A percentile compares a stretch with the other conserved stretches of the same genome.
Evolutionary conservation across 805 yeast species (phyloP).

Genomic region (Myxozyma neotropica): DNA sequence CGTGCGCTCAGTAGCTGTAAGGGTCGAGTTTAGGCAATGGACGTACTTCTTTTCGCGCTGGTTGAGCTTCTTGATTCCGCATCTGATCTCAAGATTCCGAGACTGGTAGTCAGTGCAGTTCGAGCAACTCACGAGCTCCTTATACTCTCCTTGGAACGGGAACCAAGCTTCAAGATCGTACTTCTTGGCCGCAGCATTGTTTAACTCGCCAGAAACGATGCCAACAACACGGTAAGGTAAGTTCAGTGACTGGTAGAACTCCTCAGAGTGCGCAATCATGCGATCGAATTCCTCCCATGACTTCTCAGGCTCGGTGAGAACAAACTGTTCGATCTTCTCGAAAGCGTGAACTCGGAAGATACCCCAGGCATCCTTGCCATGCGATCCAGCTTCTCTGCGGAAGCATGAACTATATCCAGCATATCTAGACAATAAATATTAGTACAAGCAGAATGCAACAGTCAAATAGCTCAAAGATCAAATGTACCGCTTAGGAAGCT

Average conservation of each 20-base stretch:
- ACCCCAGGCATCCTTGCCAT: constrained; percentile 99
- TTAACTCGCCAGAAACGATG: constrained; percentile 96
- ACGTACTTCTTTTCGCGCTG: constrained; percentile 97
- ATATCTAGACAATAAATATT: constrained; percentile 46
- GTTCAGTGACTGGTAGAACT: constrained; percentile 86
- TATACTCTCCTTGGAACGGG: constrained; percentile 98
- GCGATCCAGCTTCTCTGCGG: constrained; percentile 99
- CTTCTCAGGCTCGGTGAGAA: constrained; percentile 94
- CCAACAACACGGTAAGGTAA: constrained; percentile 97
- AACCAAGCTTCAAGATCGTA: constrained; percentile 99
- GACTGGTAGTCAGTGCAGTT: constrained; percentile 99
- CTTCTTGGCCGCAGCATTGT: constrained; percentile 98
- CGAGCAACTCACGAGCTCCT: constrained; percentile 97
- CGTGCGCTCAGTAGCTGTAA: constrained; percentile 98
- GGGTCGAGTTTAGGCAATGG: constrained; percentile 95
- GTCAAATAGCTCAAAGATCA: neutral
- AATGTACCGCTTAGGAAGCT: constrained; percentile 77
- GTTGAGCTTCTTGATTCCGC: constrained; percentile 94
- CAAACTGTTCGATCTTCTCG: constrained; percentile 97
- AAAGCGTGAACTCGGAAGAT: constrained; percentile 98
- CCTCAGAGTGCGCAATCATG: constrained; percentile 90
- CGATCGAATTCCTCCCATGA: constrained; percentile 97
- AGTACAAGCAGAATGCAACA: neutral
- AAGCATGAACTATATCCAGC: constrained; percentile 99
- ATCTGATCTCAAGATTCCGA: constrained; percentile 96